Evolutionary conservation across 2,329 filamentous ascomycete species (phyloP).

Genomic region (Alternaria panax): DNA sequence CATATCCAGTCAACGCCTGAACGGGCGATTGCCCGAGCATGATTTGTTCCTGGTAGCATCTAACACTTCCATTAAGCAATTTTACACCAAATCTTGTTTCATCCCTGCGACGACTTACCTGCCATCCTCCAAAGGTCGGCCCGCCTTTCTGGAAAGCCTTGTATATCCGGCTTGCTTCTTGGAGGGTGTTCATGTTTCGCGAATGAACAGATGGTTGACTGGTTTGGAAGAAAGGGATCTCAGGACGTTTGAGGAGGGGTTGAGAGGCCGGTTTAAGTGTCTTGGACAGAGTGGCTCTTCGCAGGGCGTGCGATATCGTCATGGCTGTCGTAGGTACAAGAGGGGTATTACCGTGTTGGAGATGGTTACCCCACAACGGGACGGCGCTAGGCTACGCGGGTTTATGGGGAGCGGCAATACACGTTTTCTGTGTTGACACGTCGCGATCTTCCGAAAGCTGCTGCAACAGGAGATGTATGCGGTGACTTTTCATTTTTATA

Average conservation of each 20-base stretch:
- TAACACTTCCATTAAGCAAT: neutral
- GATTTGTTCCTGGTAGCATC: constrained; percentile 42
- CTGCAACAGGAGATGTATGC: no score
- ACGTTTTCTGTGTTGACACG: neutral
- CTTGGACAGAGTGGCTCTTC: neutral
- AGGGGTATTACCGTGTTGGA: constrained; percentile 7
- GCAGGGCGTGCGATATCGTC: constrained; percentile 19
- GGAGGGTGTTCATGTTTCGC: constrained; percentile 55
- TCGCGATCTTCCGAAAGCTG: no score
- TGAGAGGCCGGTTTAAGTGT: neutral
- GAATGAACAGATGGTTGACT: neutral
- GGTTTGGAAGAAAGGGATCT: neutral
- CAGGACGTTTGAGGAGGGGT: neutral
- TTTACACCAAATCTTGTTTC: neutral
- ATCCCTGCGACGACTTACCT: constrained; percentile 50
- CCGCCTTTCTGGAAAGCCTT: constrained; percentile 59
- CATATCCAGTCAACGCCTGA: constrained; percentile 63
- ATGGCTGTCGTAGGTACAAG: constrained; percentile 14
- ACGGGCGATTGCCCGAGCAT: constrained; percentile 61
- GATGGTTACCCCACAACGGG: constrained; percentile 26
- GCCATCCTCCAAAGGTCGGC: constrained; percentile 64
- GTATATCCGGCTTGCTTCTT: constrained; percentile 62
- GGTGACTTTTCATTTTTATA: neutral
- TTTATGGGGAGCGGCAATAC: neutral
- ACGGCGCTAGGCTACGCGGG: constrained; percentile 19